Evolutionary conservation across 768 basidiomycete species (phyloP), one percentile per base, ranked within the genome.

Genomic region (Mycena leptocephala): DNA sequence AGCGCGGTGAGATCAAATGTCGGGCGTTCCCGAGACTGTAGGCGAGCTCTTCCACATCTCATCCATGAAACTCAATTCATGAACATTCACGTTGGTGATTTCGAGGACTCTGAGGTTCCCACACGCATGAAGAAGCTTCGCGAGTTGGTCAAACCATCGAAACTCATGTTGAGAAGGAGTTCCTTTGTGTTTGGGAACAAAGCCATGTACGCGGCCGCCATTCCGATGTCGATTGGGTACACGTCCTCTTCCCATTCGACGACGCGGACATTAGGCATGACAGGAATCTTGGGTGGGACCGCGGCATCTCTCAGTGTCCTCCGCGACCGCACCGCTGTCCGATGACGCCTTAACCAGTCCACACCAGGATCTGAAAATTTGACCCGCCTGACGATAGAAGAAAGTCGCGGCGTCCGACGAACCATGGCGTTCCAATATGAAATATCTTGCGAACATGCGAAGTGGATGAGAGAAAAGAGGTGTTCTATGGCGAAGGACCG

Each of bases 381-480:
- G 32, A 77, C 66, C 28, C 33, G 59, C 32, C 61, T 30, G 9
- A 66, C 76, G 33, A 64, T 28, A 16, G 9, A 37, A 2, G 9
- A 20, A 14, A 77, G 55, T 11, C 14, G 16, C 39, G 72, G 76
- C 26, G 61, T 72, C 22, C 67, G 32, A 18, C 14, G 48, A 35
- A 66, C 30, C 67, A 77, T 73, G 26, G 37, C 33, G 20, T 65
- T 35, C 72, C 67, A 77, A 1, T n/a, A 28, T 1, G 33, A 11
- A 13, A 77, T 59, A 35, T 77, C 72, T 11, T 70, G 67, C 20
- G 32, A 26, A 18, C 59, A 70, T 20, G 61, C 55, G 26, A 77
- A 77, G n/a, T 58, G 72, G 8, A 74, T 35, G 20, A 37, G 1
- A 1, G 72, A 74, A 35, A 77, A 74, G 11, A 77, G 61, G 20